phyloP scores from a whole-genome alignment of 2,329 filamentous ascomycete species.

The Truncatella angustata region DNA sequence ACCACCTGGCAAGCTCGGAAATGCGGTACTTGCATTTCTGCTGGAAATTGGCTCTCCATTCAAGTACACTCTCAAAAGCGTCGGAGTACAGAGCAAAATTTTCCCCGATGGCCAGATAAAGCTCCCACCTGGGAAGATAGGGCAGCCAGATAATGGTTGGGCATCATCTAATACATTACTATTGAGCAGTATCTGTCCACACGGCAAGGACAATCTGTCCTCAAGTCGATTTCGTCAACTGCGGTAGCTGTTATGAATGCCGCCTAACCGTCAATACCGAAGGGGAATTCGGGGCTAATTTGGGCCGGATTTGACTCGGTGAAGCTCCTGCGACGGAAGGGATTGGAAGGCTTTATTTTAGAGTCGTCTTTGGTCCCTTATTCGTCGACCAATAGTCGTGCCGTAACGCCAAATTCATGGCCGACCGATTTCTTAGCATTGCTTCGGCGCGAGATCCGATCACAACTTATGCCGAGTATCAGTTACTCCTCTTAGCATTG shows the following conservation, averaged over 20 bases:
- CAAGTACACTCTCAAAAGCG: background rate
- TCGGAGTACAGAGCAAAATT: constrained; percentile 9
- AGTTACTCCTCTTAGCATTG: background rate
- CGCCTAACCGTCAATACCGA: too few species aligned
- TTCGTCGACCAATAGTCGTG: background rate
- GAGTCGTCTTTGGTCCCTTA: background rate
- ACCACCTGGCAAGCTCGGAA: background rate
- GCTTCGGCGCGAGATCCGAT: background rate
- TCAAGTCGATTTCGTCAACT: too few species aligned
- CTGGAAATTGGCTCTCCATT: background rate
- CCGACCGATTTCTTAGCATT: background rate
- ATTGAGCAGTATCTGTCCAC: background rate
- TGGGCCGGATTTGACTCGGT: background rate
- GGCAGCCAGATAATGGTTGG: constrained; percentile 14
- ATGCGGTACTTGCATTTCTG: background rate
- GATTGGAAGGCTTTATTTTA: constrained; percentile 9
- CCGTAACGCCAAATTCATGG: background rate
- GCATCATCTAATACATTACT: constrained; percentile 11
- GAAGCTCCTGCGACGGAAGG: background rate
- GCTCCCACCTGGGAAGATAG: constrained; percentile 6
- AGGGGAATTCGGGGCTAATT: background rate
- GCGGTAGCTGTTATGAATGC: too few species aligned
- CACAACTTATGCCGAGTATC: background rate
- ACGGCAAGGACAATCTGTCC: too few species aligned
- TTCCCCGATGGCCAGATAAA: constrained; percentile 13